These are phyloP conservation scores for Cytospora piceae DNA, from an alignment of 2,329 filamentous ascomycete genomes.

Conservation along the genomic window DNA sequence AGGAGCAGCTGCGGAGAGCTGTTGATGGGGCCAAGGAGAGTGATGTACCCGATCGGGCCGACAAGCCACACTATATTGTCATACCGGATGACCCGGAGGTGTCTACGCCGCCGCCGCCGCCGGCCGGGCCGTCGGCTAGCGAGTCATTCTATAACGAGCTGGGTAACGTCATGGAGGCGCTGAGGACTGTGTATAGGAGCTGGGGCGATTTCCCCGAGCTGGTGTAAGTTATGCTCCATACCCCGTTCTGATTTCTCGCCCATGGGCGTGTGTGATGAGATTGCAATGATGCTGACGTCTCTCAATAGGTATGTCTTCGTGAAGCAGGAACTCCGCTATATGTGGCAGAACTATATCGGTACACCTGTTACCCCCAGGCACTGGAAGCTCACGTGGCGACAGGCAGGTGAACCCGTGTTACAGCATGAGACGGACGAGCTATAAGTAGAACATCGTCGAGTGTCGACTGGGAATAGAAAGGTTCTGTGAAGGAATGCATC, in stretches of 20 bases:
- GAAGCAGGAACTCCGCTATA: slow-evolving; percentile 48
- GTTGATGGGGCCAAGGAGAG: slow-evolving; percentile 30
- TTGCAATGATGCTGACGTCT: background rate
- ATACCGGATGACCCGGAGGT: slow-evolving; percentile 39
- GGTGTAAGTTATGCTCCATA: slow-evolving; percentile 63
- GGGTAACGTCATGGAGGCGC: slow-evolving; percentile 62
- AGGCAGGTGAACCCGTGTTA: slow-evolving; percentile 24
- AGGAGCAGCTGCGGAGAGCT: slow-evolving; percentile 35
- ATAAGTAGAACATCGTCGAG: slow-evolving; percentile 33
- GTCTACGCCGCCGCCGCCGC: slow-evolving; percentile 27
- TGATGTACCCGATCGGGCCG: slow-evolving; percentile 43
- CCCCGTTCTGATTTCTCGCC: background rate
- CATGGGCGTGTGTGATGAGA: background rate
- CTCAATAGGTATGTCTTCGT: slow-evolving; percentile 47
- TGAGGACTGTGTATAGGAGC: slow-evolving; percentile 67
- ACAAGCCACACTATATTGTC: slow-evolving; percentile 50
- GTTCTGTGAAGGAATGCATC: slow-evolving; percentile 2
- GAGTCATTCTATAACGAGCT: slow-evolving; percentile 71
- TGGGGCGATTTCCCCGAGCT: slow-evolving; percentile 72
- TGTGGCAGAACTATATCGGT: slow-evolving; percentile 57
- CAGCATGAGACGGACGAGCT: slow-evolving; percentile 46
- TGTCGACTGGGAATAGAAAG: background rate
- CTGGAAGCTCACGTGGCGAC: slow-evolving; percentile 51
- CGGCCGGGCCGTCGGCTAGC: slow-evolving; percentile 27
- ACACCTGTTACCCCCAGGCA: slow-evolving; percentile 53